A percentile compares a stretch with the other conserved stretches of the same genome.
These are phyloP conservation scores for Pleoardoris graminearum DNA, from an alignment of 2,329 filamentous ascomycete genomes.

Conservation along the genomic window DNA sequence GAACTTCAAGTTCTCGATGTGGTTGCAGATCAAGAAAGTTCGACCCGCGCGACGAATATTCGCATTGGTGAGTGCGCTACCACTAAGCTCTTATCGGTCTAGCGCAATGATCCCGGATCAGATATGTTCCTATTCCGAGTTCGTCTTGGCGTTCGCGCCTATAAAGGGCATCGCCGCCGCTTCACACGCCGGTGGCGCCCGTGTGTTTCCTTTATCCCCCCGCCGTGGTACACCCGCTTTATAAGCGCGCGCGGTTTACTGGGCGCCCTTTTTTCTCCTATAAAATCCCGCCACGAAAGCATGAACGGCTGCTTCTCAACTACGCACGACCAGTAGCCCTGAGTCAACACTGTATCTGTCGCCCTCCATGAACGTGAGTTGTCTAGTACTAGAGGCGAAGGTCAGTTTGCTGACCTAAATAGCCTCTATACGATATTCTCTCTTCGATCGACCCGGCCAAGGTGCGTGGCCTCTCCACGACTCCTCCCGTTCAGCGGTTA, in stretches of 20 bases:
- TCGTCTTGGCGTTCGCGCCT: too few species aligned
- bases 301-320: slow-evolving; percentile 40
- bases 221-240: slow-evolving; percentile 22
- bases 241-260: slow-evolving; percentile 17
- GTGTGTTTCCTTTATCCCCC: slow-evolving; percentile 23
- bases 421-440: slow-evolving; percentile 43
- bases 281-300: slow-evolving; percentile 28
- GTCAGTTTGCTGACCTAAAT: slow-evolving; percentile 9
- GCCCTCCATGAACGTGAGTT: slow-evolving; percentile 46
- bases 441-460: slow-evolving; percentile 43
- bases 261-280: slow-evolving; percentile 4
- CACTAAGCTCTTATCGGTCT: slow-evolving; percentile 9
- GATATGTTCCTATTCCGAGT: slow-evolving; percentile 7
- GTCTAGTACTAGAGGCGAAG: slow-evolving; percentile 1
- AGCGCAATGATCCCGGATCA: slow-evolving; percentile 19
- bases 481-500: slow-evolving; percentile 25
- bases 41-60: slow-evolving; percentile 17
- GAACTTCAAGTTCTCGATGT: slow-evolving; percentile 84
- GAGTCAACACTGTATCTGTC: slow-evolving; percentile 39
- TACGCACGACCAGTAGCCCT: slow-evolving; percentile 43
- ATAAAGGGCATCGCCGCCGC: slow-evolving; percentile 23
- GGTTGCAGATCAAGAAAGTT: slow-evolving; percentile 38
- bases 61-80: slow-evolving; percentile 20
- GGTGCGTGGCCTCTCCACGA: slow-evolving; percentile 24
- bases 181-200: slow-evolving; percentile 13